Percentiles rank a stretch among this genome's conserved stretches.
phyloP scores from a whole-genome alignment of 2,329 filamentous ascomycete species.

The Tolypocladium inflatum region DNA sequence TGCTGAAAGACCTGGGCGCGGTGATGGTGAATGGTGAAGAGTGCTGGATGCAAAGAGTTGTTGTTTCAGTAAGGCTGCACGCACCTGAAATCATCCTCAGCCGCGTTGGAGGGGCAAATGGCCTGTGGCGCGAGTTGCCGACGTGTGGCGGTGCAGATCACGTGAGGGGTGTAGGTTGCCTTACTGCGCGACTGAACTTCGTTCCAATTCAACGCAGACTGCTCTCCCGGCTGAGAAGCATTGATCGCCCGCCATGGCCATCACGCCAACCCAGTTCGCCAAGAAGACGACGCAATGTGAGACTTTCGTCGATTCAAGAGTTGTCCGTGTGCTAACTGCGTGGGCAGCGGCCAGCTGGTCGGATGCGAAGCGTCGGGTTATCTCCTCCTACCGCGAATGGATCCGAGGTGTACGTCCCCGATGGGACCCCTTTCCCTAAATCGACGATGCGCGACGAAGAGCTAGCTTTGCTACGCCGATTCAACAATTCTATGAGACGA shows the following conservation, averaged over 20 bases:
- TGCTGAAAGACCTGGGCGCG: neutral
- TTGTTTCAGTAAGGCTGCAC: neutral
- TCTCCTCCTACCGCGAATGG: conserved; percentile 91
- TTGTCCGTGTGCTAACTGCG: conserved; percentile 23
- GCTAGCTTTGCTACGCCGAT: neutral
- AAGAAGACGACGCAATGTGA: conserved; percentile 69
- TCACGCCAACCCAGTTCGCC: conserved; percentile 88
- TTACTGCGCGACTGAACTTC: conserved; percentile 11
- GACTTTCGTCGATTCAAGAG: conserved; percentile 19
- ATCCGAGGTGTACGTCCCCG: conserved; percentile 73
- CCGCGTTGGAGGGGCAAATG: conserved; percentile 7
- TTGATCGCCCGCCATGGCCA: conserved; percentile 58
- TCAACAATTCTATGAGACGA: neutral
- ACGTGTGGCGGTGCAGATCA: conserved; percentile 12
- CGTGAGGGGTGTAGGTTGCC: conserved; percentile 14
- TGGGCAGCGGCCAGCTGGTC: conserved; percentile 71
- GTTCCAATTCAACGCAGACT: conserved; percentile 16
- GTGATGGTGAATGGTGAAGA: neutral
- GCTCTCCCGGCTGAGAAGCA: conserved; percentile 19
- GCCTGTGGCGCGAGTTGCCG: conserved; percentile 7
- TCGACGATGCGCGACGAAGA: neutral
- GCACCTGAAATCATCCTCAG: conserved; percentile 5
- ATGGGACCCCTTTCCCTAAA: neutral
- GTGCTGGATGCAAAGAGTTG: neutral
- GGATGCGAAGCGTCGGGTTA: conserved; percentile 79